phyloP scores from a whole-genome alignment of 768 basidiomycete species.

The Russula dissimulans region DNA sequence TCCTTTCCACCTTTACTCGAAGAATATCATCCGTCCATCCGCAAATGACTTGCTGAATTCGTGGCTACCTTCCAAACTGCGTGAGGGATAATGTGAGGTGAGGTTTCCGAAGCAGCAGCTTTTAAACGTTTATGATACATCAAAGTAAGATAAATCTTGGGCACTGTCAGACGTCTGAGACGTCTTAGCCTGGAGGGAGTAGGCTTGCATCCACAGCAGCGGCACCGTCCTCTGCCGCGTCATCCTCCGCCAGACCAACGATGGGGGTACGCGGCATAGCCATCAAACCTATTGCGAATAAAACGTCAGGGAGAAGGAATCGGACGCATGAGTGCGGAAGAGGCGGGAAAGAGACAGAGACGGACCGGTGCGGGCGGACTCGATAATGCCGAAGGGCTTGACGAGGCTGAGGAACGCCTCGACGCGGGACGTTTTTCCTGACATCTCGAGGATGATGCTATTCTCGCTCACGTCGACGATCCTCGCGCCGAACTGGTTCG shows the following conservation, averaged over 20 bases:
- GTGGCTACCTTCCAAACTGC: too few species aligned
- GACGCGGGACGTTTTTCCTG: conserved; percentile 84
- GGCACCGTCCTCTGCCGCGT: conserved; percentile 40
- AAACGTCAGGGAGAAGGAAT: neutral
- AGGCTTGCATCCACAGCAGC: conserved; percentile 80
- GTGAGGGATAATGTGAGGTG: too few species aligned
- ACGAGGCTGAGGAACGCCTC: conserved; percentile 88
- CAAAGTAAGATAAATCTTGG: neutral
- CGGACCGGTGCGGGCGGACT: conserved; percentile 88
- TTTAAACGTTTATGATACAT: neutral
- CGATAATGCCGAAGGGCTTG: conserved; percentile 92
- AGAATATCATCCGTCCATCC: conserved; percentile 4
- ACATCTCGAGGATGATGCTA: conserved; percentile 89
- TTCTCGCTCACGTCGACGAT: conserved; percentile 94
- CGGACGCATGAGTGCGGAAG: neutral
- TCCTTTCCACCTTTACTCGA: neutral
- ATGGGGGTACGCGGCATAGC: conserved; percentile 98
- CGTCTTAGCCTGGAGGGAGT: conserved; percentile 77
- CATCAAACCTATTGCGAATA: conserved; percentile 64
- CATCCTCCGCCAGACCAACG: conserved; percentile 44
- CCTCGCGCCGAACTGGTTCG: conserved; percentile 83
- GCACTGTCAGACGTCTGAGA: neutral
- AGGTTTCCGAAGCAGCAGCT: too few species aligned
- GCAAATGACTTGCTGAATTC: neutral
- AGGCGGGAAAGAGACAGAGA: neutral